Conservation (phyloP, 768 basidiomycete species). For the Amanita muscaria region DNA sequence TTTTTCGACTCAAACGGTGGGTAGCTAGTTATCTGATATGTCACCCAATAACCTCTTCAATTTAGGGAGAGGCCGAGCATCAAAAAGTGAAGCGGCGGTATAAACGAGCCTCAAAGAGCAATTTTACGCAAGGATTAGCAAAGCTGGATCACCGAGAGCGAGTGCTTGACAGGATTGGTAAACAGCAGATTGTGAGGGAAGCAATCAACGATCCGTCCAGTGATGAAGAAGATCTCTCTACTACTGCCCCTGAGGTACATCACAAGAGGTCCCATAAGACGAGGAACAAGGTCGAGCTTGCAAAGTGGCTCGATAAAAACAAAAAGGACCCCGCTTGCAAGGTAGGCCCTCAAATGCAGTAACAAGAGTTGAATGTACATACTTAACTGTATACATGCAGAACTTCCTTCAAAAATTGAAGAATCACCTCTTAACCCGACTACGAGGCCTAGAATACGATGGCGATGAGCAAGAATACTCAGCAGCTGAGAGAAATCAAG, state of each 20-base stretch:
- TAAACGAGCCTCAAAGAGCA: constrained; percentile 16
- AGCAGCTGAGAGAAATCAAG: constrained; percentile 14
- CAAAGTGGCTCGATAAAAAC: not conserved
- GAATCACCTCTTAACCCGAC: constrained; percentile 18
- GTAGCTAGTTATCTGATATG: not conserved
- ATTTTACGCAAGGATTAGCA: constrained; percentile 10
- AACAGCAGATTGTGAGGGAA: not conserved
- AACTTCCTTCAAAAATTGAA: constrained; percentile 17
- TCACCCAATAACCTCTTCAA: not conserved
- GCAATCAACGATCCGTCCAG: not conserved
- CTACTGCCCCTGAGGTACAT: constrained; percentile 10
- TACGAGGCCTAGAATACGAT: constrained; percentile 6
- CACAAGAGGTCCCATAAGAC: constrained; percentile 1
- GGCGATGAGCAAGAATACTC: constrained; percentile 11
- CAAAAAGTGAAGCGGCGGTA: constrained; percentile 25
- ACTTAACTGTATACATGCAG: constrained; percentile 1
- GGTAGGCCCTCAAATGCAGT: constrained; percentile 9
- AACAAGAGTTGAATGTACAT: constrained; percentile 5
- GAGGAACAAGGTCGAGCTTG: not conserved
- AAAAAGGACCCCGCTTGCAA: not conserved
- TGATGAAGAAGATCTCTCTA: not conserved
- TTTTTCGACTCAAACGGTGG: constrained; percentile 25
- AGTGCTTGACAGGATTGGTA: not conserved
- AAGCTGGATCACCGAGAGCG: constrained; percentile 7
- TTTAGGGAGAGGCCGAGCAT: constrained; percentile 32